phyloP scores from a whole-genome alignment of 805 yeast genomes.

The Kazachstania taianensis region DNA sequence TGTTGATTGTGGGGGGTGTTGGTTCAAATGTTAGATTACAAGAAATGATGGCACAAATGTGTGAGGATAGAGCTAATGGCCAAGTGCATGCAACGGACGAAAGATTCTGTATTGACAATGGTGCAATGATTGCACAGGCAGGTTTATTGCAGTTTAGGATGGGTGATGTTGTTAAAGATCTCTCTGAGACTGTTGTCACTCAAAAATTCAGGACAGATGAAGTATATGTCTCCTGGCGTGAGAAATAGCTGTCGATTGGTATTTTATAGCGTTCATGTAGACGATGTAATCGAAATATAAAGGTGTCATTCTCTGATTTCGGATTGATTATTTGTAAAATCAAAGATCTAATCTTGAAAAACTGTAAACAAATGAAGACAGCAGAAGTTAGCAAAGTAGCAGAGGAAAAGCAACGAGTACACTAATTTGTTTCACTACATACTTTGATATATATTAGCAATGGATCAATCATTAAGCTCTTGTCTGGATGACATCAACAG shows the following conservation, averaged over 20 bases:
- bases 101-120: conserved; percentile 93
- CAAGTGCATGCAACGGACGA: conserved; percentile 92
- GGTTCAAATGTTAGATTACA: conserved; percentile 89
- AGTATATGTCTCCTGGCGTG: conserved; percentile 85
- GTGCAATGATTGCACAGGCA: conserved; percentile 98
- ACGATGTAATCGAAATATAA: too few relatives aligned
- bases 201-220: conserved; percentile 94
- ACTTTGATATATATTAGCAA: conserved; percentile 3
- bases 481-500: conserved; percentile 31
- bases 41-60: conserved; percentile 96
- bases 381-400: not conserved
- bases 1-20: conserved; percentile 95
- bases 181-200: conserved; percentile 73
- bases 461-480: conserved; percentile 24
- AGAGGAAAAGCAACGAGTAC: not conserved
- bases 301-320: not conserved
- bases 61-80: conserved; percentile 70
- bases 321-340: not conserved
- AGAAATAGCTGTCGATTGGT: conserved; percentile 22
- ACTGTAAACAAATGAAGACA: not conserved
- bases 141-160: conserved; percentile 78
- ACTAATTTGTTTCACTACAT: too few relatives aligned
- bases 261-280: too few relatives aligned
- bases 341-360: not conserved
- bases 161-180: conserved; percentile 49